Evolutionary conservation across 1,139 yeast genomes (phyloP).

Genomic region (Pichia inconspicua): DNA sequence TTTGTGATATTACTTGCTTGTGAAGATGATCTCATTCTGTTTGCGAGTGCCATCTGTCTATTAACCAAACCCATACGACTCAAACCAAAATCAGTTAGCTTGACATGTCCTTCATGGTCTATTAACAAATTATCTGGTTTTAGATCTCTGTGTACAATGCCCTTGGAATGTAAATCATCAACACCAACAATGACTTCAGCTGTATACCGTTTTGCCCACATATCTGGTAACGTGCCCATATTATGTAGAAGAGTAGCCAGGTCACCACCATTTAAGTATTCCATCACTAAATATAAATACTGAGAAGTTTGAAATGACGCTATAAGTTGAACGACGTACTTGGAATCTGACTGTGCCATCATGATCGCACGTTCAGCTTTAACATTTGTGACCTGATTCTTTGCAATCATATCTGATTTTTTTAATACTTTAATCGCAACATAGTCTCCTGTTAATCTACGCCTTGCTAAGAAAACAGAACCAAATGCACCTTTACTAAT

Average conservation of each 20-base stretch:
- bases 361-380: conserved; percentile 92
- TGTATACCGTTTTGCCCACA: conserved; percentile 81
- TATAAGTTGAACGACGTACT: conserved; percentile 85
- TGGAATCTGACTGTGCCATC: conserved; percentile 94
- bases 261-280: conserved; percentile 93
- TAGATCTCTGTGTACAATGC: conserved; percentile 83
- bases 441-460: conserved; percentile 84
- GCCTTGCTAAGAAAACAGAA: conserved; percentile 78
- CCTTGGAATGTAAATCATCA: conserved; percentile 77
- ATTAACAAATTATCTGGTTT: conserved; percentile 92
- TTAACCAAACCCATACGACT: conserved; percentile 85
- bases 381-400: conserved; percentile 91
- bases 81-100: conserved; percentile 90
- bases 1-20: conserved; percentile 22
- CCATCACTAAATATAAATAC: conserved; percentile 89
- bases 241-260: conserved; percentile 78
- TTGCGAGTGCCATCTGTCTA: conserved; percentile 45
- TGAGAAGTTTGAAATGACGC: conserved; percentile 86
- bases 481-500: conserved; percentile 98
- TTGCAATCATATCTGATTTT: conserved; percentile 93
- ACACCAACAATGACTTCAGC: conserved; percentile 91
- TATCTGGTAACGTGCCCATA: conserved; percentile 73
- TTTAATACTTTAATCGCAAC: conserved; percentile 93
- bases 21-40: conserved; percentile 17
- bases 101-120: conserved; percentile 80